phyloP scores from a whole-genome alignment of 441 rosid species.

The Jatropha podagrica region DNA sequence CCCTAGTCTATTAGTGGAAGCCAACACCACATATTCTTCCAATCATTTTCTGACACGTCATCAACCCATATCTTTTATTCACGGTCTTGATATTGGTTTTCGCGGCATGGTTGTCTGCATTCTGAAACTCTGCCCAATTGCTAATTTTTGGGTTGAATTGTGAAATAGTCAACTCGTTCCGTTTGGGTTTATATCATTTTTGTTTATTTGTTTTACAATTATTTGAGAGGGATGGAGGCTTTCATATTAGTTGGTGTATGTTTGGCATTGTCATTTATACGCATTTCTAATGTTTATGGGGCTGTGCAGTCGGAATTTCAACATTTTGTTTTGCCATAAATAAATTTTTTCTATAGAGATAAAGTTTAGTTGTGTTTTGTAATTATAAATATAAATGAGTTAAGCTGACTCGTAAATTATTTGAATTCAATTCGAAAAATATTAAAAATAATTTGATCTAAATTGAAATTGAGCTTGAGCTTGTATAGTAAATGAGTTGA shows the following conservation, averaged over 20 bases:
- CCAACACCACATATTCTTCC: slow-evolving; percentile 28
- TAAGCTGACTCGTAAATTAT: too few species aligned
- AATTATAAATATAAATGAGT: too few species aligned
- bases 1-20: slow-evolving; percentile 23
- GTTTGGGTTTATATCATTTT: background rate
- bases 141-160: slow-evolving; percentile 10
- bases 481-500: too few species aligned
- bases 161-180: slow-evolving; percentile 14
- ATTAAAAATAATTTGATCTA: too few species aligned
- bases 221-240: background rate
- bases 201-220: background rate
- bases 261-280: background rate
- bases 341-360: too few species aligned
- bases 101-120: slow-evolving; percentile 12
- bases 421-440: too few species aligned
- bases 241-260: background rate
- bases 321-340: too few species aligned
- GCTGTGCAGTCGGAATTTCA: too few species aligned
- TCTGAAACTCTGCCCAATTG: background rate
- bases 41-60: slow-evolving; percentile 10
- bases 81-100: background rate
- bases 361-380: too few species aligned
- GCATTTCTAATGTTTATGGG: background rate
- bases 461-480: too few species aligned
- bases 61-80: background rate